These are phyloP conservation scores for Ogataea minuta DNA, from an alignment of 805 yeast species.

Conservation along the genomic window DNA sequence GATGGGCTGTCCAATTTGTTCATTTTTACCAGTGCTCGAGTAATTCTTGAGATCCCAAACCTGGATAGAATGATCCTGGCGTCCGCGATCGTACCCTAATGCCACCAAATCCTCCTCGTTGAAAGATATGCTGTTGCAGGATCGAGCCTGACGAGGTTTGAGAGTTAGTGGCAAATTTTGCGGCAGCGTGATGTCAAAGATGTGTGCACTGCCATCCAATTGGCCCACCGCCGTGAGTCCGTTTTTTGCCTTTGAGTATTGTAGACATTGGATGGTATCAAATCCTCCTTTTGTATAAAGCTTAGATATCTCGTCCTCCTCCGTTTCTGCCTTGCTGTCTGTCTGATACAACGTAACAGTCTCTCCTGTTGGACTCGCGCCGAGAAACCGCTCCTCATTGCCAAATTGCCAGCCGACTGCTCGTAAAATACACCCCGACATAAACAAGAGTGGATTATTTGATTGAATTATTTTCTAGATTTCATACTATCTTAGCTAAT, in stretches of 20 bases:
- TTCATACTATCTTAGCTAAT: slow-evolving; percentile 1
- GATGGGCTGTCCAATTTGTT: slow-evolving; percentile 52
- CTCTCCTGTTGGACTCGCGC: slow-evolving; percentile 78
- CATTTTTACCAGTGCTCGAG: slow-evolving; percentile 43
- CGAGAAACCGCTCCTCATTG: slow-evolving; percentile 55
- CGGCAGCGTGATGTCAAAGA: slow-evolving; percentile 55
- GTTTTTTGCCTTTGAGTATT: slow-evolving; percentile 51
- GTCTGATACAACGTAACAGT: slow-evolving; percentile 69
- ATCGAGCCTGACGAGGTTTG: slow-evolving; percentile 63
- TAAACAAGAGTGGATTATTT: slow-evolving; percentile 20
- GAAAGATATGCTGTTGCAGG: slow-evolving; percentile 74
- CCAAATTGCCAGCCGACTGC: slow-evolving; percentile 61
- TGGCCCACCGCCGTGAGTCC: slow-evolving; percentile 77
- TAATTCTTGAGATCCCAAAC: slow-evolving; percentile 77
- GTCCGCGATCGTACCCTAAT: slow-evolving; percentile 73
- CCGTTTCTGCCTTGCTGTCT: slow-evolving; percentile 36
- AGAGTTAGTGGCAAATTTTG: slow-evolving; percentile 38
- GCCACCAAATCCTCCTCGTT: slow-evolving; percentile 65
- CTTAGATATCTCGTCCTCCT: slow-evolving; percentile 48
- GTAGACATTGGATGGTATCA: slow-evolving; percentile 63
- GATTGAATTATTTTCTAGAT: background rate
- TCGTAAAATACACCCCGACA: slow-evolving; percentile 61
- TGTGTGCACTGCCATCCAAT: slow-evolving; percentile 60
- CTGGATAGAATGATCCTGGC: slow-evolving; percentile 73
- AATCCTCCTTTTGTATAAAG: slow-evolving; percentile 59